Percentiles rank a stretch among this genome's conserved stretches.
phyloP scores from a whole-genome alignment of 768 basidiomycete species.

The Lentinula edodes region DNA sequence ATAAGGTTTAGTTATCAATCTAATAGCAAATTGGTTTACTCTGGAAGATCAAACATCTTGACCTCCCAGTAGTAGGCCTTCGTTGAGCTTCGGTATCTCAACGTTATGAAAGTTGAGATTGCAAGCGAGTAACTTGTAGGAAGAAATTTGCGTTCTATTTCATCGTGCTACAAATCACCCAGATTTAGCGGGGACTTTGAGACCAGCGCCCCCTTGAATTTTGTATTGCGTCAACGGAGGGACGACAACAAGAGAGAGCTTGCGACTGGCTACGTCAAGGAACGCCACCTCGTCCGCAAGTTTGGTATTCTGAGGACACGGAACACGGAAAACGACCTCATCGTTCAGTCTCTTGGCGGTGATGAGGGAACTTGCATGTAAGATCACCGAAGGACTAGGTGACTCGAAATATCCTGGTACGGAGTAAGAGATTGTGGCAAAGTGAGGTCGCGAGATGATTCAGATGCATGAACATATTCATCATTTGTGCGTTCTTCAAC shows the following conservation, averaged over 20 bases:
- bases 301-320: slow-evolving; percentile 6
- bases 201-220: background rate
- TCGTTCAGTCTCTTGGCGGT: slow-evolving; percentile 14
- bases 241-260: slow-evolving; percentile 12
- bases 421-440: slow-evolving; percentile 21
- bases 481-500: no score
- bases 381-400: slow-evolving; percentile 16
- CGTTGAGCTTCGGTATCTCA: slow-evolving; percentile 97
- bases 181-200: background rate
- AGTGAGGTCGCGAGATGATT: no score
- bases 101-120: no score
- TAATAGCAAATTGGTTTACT: slow-evolving; percentile 82
- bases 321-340: slow-evolving; percentile 18
- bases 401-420: slow-evolving; percentile 21
- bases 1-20: slow-evolving; percentile 95
- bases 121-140: no score
- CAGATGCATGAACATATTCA: no score
- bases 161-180: no score
- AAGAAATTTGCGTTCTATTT: no score
- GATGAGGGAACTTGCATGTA: slow-evolving; percentile 4
- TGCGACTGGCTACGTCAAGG: slow-evolving; percentile 15
- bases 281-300: slow-evolving; percentile 4
- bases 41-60: slow-evolving; percentile 97
- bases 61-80: slow-evolving; percentile 99
- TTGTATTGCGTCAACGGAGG: background rate